Base-by-base conservation (phyloP, 2,329 filamentous ascomycete genomes). In the Aspergillus latus region DNA sequence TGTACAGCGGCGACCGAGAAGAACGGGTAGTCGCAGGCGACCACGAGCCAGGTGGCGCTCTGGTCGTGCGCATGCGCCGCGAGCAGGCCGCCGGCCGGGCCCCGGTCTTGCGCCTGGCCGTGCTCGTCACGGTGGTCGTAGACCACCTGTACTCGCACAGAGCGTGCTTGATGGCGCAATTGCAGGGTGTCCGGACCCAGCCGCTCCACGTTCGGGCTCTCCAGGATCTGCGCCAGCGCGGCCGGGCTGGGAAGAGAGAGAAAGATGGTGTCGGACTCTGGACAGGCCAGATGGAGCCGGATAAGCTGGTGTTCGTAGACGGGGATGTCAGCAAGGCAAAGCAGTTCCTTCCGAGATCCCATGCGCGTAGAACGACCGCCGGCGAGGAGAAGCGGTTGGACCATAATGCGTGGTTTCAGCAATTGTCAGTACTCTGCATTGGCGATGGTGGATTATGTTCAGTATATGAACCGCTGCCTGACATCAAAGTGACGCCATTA, bases 1-100 rank as follows among this genome's bases (percentile, higher is more conserved):
- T 56, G 57, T 2, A 76, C 51, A 7, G 68, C 63, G 2, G 62
- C 48, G 3, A 57, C 48, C 0, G 65, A 63, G 5, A 75, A 53
- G 5, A 74, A 61, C 1, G 73, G 72, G 57, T 68, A 74, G 46
- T 74, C 68, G 50, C 69, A 74, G 2, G 68, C 65, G 4, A 72
- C 52, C 8, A 73, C 66, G 4, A 75, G 60, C 70, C 68, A 76
- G 21, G 59, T 64, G 0, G 64, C 59, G n/a, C 60, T 44, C 15
- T 63, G 64, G 29, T 67, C 62, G 11, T 54, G 26, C 13, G 37
- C 34, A 57, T 73, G 64, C 2, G 71, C 73, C 11, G 69, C 63
- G 5, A 73, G 56, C 1, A 75, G 64, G 0, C 71, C 70, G 2
- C 65, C 58, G 10, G 64, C 67, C 3, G 67, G 66, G 4, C 66